Conservation (phyloP, 2,329 filamentous ascomycete genomes). For the Ceratocystis huliohia region DNA sequence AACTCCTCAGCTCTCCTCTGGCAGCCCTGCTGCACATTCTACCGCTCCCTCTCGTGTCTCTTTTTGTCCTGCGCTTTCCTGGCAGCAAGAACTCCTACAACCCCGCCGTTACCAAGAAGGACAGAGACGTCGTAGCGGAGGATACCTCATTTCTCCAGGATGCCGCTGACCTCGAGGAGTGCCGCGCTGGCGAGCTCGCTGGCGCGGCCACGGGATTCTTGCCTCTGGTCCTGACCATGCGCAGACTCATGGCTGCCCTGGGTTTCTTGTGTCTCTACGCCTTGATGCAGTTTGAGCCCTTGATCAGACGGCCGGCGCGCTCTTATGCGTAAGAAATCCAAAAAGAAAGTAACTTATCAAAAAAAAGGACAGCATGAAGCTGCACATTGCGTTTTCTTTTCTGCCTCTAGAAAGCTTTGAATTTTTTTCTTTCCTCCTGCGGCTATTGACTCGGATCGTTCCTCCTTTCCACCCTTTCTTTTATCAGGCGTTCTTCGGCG, state of each 20-base stretch:
- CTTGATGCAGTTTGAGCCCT: constrained; percentile 21
- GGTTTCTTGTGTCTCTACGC: constrained; percentile 20
- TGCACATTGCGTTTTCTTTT: constrained; percentile 3
- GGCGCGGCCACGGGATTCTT: not conserved
- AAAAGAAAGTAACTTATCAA: not conserved
- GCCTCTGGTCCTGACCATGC: constrained; percentile 19
- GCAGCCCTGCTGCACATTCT: constrained; percentile 11
- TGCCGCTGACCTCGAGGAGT: constrained; percentile 19
- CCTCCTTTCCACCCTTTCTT: not conserved
- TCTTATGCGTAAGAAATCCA: constrained; percentile 17
- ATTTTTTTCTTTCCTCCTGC: not conserved
- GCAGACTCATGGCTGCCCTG: constrained; percentile 17
- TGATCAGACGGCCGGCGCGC: constrained; percentile 19
- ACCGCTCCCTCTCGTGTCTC: constrained; percentile 15
- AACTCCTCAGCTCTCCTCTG: constrained; percentile 10
- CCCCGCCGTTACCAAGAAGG: constrained; percentile 1
- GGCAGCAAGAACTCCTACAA: not conserved
- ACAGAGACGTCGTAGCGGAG: constrained; percentile 6
- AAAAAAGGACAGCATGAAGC: not conserved
- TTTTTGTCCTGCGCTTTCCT: constrained; percentile 12
- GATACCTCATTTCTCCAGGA: constrained; percentile 16
- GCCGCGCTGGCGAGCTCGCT: constrained; percentile 5
- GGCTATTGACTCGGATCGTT: not conserved
- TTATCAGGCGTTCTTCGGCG: not conserved
- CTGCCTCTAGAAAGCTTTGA: constrained; percentile 6